Evolutionary conservation across 805 yeast genomes (phyloP), one percentile per base, ranked within the genome.

Genomic region (Yarrowia divulgata): DNA sequence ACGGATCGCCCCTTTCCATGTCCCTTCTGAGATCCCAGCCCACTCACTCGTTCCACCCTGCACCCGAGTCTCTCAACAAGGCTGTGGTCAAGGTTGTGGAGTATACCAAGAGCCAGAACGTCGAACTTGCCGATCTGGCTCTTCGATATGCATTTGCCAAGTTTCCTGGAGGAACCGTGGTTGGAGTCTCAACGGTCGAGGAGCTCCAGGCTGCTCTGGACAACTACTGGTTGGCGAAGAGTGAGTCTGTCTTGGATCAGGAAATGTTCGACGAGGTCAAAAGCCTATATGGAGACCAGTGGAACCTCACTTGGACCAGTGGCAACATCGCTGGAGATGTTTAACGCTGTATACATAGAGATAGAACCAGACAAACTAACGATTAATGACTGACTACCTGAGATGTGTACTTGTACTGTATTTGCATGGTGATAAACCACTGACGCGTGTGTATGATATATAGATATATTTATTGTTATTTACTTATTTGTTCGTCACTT

Each of bases 1-100:
- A 90, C 76, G 97, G 94, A 3, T 90, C 97, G 0, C 93, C 95
- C 46, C 81, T 94, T 70, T 87, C 93, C 69, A 93, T 93, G 98
- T 90, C 97, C 4, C 78, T 93, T 69, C 81, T 93, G 69, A 83
- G 97, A 70, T 84, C 89, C 0, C 87, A 83, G 32, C 80, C 83
- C 42, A 89, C 97, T 0, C 89, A 85, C 72, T 74, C 82, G 0
- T 94, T 93, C 83, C 98, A 93, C 75, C 98, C 97, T 0, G 95
- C 91, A 3, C 79, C 88, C 0, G 73, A 77, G 16, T 84, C 77
- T n/a, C 80, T 93, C 71, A 87, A 84, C 71, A 79, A 80, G 1
- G 74, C 77, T 50, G 83, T 85, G 14, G 74, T 75, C 39, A 71
- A 75, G 57, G 87, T 85, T 0, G 88, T 87, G 1, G 75, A 78